phyloP scores from a whole-genome alignment of 352 stramenopile species.

The Globisporangium apiculatum region DNA sequence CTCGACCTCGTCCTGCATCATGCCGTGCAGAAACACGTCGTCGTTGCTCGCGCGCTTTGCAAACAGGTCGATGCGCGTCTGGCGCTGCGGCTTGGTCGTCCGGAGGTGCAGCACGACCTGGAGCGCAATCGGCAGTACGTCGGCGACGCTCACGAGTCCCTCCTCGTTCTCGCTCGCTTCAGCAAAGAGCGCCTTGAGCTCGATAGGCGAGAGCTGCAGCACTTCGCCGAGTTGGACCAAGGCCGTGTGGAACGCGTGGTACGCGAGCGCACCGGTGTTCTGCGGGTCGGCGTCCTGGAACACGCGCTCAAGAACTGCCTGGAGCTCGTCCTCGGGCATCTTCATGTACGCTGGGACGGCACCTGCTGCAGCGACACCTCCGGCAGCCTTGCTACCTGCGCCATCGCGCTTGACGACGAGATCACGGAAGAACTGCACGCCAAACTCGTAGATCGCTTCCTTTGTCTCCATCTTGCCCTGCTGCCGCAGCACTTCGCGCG shows the following conservation, averaged over 20 bases:
- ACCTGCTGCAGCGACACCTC: background rate
- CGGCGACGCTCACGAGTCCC: conserved; percentile 37
- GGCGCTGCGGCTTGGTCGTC: conserved; percentile 33
- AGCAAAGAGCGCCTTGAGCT: conserved; percentile 52
- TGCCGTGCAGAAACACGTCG: conserved; percentile 62
- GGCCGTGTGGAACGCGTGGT: conserved; percentile 41
- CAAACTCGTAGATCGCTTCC: conserved; percentile 76
- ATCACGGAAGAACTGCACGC: conserved; percentile 62
- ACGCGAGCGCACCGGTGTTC: conserved; percentile 29
- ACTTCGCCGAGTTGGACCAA: conserved; percentile 34
- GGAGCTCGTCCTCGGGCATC: conserved; percentile 47
- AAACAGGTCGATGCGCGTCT: conserved; percentile 32
- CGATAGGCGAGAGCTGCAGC: conserved; percentile 45
- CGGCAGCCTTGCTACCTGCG: conserved; percentile 5
- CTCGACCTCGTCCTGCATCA: conserved; percentile 79
- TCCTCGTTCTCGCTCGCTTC: conserved; percentile 65
- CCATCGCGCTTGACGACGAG: conserved; percentile 36
- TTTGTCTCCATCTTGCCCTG: conserved; percentile 77
- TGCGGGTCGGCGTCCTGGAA: conserved; percentile 42
- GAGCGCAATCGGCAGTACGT: conserved; percentile 44
- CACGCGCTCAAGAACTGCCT: conserved; percentile 30
- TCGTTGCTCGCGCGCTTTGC: conserved; percentile 30
- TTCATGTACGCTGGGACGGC: conserved; percentile 42
- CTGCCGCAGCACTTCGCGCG: conserved; percentile 74
- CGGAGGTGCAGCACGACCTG: conserved; percentile 41